These are phyloP conservation scores for Phtheirospermum japonicum DNA, from an alignment of 257 asterid genomes.

Conservation along the genomic window DNA sequence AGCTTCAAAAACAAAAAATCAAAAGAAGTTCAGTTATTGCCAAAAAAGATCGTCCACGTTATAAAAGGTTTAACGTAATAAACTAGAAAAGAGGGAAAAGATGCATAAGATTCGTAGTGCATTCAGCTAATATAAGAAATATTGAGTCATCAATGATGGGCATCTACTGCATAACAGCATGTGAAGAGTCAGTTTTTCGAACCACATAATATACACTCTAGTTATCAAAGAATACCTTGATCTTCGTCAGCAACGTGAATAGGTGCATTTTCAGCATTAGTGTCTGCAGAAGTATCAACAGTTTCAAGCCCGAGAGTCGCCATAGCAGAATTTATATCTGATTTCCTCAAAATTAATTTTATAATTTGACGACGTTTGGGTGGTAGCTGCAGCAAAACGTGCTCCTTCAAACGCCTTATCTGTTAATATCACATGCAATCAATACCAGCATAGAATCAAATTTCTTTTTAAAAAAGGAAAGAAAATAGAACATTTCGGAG, in stretches of 20 bases:
- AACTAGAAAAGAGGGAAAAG: slow-evolving; percentile 4
- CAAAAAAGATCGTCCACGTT: not conserved
- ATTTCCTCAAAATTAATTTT: slow-evolving; percentile 56
- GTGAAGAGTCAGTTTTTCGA: not conserved
- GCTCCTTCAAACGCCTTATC: slow-evolving; percentile 94
- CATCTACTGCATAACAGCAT: slow-evolving; percentile 4
- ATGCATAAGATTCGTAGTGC: slow-evolving; percentile 1
- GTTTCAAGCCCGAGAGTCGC: slow-evolving; percentile 46
- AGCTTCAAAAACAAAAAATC: not conserved
- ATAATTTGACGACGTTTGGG: slow-evolving; percentile 89
- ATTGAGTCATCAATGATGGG: not conserved
- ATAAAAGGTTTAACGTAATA: slow-evolving; percentile 8
- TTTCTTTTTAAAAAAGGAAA: not conserved
- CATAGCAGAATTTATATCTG: slow-evolving; percentile 76
- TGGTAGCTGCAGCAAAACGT: slow-evolving; percentile 80
- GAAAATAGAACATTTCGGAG: not conserved
- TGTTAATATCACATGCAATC: slow-evolving; percentile 35
- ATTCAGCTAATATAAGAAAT: slow-evolving; percentile 14
- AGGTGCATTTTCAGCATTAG: slow-evolving; percentile 46
- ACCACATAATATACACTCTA: slow-evolving; percentile 14
- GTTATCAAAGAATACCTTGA: slow-evolving; percentile 40
- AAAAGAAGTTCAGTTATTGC: slow-evolving; percentile 15
- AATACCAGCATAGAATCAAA: slow-evolving; percentile 6
- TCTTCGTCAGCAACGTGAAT: slow-evolving; percentile 38
- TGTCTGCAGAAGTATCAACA: slow-evolving; percentile 40